Base-by-base conservation (phyloP, 1,284 basidiomycete genomes). In the Ceratobasidium sp. region DNA sequence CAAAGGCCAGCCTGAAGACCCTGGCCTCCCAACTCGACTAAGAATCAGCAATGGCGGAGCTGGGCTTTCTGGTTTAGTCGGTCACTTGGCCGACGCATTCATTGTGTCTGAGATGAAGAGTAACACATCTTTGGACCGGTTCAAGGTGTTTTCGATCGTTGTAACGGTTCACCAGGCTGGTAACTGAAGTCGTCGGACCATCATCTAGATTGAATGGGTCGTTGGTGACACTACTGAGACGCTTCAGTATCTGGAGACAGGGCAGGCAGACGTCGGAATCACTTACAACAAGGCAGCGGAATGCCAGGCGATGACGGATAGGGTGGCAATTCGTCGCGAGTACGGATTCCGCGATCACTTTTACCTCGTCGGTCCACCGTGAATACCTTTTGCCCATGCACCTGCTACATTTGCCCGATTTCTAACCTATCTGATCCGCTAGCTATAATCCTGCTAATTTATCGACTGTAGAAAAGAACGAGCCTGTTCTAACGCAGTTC, bases 251-350 rank as follows among this genome's bases (percentile, higher is more conserved):
- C 78, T 87, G 21, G 78, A 80, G 0, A 77, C 78, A 0, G 83
- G 82, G 9, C 75, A 77, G 5, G 82, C 85, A 1, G 86, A 86
- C 75, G 74, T 86, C 38, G 84, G 84, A 0, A 80, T 87, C 30
- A 87, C 85, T 1, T 87, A 87, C 67, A 85, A 85, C 54, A 79
- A 80, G 26, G 85, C 85, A 26, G 86, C 86, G 0, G 86, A 87
- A 76, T 55, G 67, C 9, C 81, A 83, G 38, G 76, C 79, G 0
- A 44, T 82, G 2, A 76, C 78, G 2, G 76, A 74, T 28, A 78
- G 80, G 0, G 71, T 75, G 21, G 82, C 84, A 0, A 76, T 78
- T 2, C 62, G 78, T 54, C 61, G 80, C 13, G 79, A 79, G 13
- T 84, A 85, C 49, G 83, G 81, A 0, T 86, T 86, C 74, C 78